A percentile compares a stretch with the other conserved stretches of the same genome.
phyloP scores from a whole-genome alignment of 2,329 filamentous ascomycete genomes.

The Colletotrichum sp. region DNA sequence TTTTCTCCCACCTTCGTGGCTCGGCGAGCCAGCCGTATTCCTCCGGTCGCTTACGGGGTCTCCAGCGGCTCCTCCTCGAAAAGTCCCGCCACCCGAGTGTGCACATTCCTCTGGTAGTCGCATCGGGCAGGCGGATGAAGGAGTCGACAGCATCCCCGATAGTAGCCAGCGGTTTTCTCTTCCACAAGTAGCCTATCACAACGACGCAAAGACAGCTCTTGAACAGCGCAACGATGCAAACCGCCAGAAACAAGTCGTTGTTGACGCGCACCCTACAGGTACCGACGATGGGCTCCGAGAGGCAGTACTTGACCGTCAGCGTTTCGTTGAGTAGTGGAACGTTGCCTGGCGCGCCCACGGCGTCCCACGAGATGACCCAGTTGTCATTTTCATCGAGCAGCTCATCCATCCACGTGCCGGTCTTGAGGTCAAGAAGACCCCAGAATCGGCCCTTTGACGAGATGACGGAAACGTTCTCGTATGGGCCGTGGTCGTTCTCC shows the following conservation, averaged over 20 bases:
- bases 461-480: neutral
- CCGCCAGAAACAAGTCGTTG: neutral
- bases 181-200: neutral
- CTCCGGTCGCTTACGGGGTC: neutral
- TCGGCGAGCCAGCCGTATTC: neutral
- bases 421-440: neutral
- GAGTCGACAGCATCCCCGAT: neutral
- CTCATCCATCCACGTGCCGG: neutral
- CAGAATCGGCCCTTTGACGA: neutral
- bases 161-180: neutral
- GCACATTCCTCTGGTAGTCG: neutral
- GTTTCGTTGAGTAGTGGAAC: neutral
- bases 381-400: neutral
- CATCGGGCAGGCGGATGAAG: neutral
- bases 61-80: neutral
- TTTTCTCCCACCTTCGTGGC: neutral
- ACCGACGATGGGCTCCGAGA: neutral
- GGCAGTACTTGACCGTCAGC: neutral
- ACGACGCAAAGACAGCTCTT: neutral
- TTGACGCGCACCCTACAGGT: neutral
- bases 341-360: neutral
- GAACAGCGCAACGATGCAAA: neutral
- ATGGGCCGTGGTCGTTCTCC: neutral
- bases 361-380: neutral
- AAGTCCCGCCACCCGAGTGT: neutral